Base-by-base conservation (phyloP, 2,329 filamentous ascomycete species). In the Dryadomyces quercus-mongolicae region DNA sequence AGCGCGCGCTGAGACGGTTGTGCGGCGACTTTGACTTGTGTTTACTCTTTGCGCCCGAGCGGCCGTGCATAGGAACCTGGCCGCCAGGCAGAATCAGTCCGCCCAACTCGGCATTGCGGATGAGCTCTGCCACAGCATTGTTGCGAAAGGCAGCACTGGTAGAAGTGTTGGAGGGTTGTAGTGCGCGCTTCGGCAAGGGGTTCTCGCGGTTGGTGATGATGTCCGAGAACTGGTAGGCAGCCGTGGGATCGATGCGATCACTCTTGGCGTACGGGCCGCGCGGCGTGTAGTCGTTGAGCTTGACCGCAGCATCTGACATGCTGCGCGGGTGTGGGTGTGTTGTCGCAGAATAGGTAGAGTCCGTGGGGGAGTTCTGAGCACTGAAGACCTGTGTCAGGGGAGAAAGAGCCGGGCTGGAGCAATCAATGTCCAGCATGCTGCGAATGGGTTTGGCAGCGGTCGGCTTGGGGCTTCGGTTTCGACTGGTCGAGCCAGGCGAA, bases 181-280 rank as follows among this genome's bases (percentile, higher is more conserved):
- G 22, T 61, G 57, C 8, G 67, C 60, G 15, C 31, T 45, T 18
- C 51, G n/a, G 56, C 75, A 67, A 65, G 53, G 72, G 73, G 43
- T 72, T 75, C n/a, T 71, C 66, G 58, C 75, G 74, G 58, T 69
- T 76, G 16, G 77, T 75, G 51, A 78, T 66, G 56, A 79, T 83
- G 59, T 75, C 78, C 18, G 75, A 74, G 61, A 85, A 85, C 61
- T 82, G 80, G 64, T 84, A 85, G 47, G 73, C 73, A 38, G 74
- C 67, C 3, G 74, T 77, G 3, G 71, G 72, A 58, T 82, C 70
- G 51, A 55, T 53, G 60, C 57, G 56, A 2, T 54, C 52, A 10
- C 13, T 22, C 34, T 51, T 34, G 10, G 38, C 20, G 2, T n/a
- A 50, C 15, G 62, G 55, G 10, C 69, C 63, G 56, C 73, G 66